A percentile compares a stretch with the other conserved stretches of the same genome.
Evolutionary conservation across 805 yeast species (phyloP).

Genomic region (Saccharomyces paradoxus): DNA sequence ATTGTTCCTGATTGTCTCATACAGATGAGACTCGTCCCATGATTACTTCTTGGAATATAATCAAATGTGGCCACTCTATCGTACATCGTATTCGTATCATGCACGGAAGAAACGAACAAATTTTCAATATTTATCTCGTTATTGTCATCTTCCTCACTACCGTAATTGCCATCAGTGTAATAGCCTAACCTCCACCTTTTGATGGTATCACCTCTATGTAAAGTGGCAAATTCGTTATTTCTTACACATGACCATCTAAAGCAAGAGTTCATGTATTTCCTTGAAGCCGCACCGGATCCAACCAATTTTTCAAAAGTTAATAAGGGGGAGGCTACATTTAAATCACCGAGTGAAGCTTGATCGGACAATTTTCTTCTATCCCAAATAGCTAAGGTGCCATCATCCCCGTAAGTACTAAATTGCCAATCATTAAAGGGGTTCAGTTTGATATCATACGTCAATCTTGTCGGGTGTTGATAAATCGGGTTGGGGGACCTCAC

Average conservation of each 20-base stretch:
- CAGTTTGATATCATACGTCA: slow-evolving; percentile 56
- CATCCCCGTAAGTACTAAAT: slow-evolving; percentile 73
- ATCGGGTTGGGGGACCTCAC: slow-evolving; percentile 55
- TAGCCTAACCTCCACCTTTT: slow-evolving; percentile 74
- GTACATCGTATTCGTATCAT: slow-evolving; percentile 64
- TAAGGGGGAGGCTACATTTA: slow-evolving; percentile 44
- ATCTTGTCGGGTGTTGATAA: slow-evolving; percentile 67
- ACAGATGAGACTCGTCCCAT: slow-evolving; percentile 64
- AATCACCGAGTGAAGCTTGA: slow-evolving; percentile 16
- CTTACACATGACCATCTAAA: slow-evolving; percentile 59
- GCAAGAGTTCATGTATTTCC: slow-evolving; percentile 55
- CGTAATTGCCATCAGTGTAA: slow-evolving; percentile 31
- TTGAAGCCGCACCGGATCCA: slow-evolving; percentile 46
- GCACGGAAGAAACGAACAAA: slow-evolving; percentile 66
- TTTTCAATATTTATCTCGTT: slow-evolving; percentile 37
- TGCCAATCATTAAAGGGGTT: slow-evolving; percentile 61
- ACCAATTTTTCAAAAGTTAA: slow-evolving; percentile 53
- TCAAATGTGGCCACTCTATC: slow-evolving; percentile 83
- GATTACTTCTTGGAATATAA: slow-evolving; percentile 53
- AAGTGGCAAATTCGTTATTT: slow-evolving; percentile 66
- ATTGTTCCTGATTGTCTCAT: slow-evolving; percentile 88
- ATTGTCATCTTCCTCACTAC: slow-evolving; percentile 5
- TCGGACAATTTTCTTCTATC: slow-evolving; percentile 56
- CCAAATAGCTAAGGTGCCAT: slow-evolving; percentile 78
- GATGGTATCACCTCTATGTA: slow-evolving; percentile 68